Conservation (phyloP, 345 rosid species). For the Draba incana region DNA sequence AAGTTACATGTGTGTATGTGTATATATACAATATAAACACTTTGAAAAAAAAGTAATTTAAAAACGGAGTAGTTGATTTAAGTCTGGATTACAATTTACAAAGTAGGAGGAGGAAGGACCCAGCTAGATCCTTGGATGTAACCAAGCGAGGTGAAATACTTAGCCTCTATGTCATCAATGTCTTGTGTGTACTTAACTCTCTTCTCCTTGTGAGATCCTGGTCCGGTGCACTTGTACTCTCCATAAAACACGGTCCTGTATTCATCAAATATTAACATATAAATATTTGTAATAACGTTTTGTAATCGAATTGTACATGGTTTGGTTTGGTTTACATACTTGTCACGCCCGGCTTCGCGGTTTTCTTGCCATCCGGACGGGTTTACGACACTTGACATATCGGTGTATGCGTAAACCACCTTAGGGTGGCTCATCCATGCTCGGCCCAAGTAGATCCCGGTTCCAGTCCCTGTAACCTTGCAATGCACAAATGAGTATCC, state of each 20-base stretch:
- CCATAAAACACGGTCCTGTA: constrained; percentile 50
- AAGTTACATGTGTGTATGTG: background rate
- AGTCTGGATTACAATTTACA: constrained; percentile 31
- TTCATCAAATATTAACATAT: constrained; percentile 15
- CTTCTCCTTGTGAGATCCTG: constrained; percentile 38
- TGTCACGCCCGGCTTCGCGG: constrained; percentile 37
- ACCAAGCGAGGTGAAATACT: constrained; percentile 46
- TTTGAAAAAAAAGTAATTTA: background rate
- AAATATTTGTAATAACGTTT: background rate
- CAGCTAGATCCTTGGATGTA: constrained; percentile 57
- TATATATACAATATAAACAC: background rate
- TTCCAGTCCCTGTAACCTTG: constrained; percentile 48
- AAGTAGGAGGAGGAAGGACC: constrained; percentile 66
- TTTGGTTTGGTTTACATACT: constrained; percentile 38
- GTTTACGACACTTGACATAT: constrained; percentile 43
- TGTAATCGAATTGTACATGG: background rate
- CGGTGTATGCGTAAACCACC: constrained; percentile 56
- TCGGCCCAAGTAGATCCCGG: constrained; percentile 58
- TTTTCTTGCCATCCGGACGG: constrained; percentile 58
- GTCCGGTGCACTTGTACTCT: constrained; percentile 60
- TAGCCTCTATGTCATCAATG: constrained; percentile 39
- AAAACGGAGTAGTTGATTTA: background rate
- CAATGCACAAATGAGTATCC: constrained; percentile 57
- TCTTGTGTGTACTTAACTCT: constrained; percentile 48
- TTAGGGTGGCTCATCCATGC: constrained; percentile 59